A percentile compares a stretch with the other conserved stretches of the same genome.
Conservation (phyloP, 306 rosid species). For the Trichosanthes cucumerina region DNA sequence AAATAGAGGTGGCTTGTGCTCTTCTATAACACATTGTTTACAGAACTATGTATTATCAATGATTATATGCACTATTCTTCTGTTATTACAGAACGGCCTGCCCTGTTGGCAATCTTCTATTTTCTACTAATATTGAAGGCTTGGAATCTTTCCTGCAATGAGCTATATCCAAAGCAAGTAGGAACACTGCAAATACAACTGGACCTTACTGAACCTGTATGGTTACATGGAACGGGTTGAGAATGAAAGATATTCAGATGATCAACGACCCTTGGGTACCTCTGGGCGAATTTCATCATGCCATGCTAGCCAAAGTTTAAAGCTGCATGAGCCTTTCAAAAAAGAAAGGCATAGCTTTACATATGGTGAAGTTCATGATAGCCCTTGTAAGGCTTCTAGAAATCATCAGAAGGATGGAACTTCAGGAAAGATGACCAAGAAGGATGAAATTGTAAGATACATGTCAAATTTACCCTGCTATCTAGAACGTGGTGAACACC, state of each 20-base stretch:
- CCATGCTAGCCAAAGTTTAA: conserved; percentile 27
- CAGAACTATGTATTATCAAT: background rate
- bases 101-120: conserved; percentile 18
- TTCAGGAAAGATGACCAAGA: conserved; percentile 31
- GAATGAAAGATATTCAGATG: conserved; percentile 20
- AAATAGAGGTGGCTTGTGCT: background rate
- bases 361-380: conserved; percentile 45
- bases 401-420: conserved; percentile 32
- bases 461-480: conserved; percentile 86
- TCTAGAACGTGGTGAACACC: conserved; percentile 57
- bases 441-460: conserved; percentile 73
- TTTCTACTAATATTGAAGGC: conserved; percentile 16
- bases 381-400: conserved; percentile 20
- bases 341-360: conserved; percentile 34
- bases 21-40: background rate
- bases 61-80: background rate
- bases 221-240: conserved; percentile 37
- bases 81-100: conserved; percentile 6
- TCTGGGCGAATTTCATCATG: conserved; percentile 2
- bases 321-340: conserved; percentile 26
- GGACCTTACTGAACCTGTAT: background rate
- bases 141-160: conserved; percentile 16
- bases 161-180: conserved; percentile 5
- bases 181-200: conserved; percentile 12
- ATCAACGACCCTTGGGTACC: conserved; percentile 21